These are phyloP conservation scores for Picea glauca DNA, from an alignment of 75 land plant species.

Conservation along the genomic window DNA sequence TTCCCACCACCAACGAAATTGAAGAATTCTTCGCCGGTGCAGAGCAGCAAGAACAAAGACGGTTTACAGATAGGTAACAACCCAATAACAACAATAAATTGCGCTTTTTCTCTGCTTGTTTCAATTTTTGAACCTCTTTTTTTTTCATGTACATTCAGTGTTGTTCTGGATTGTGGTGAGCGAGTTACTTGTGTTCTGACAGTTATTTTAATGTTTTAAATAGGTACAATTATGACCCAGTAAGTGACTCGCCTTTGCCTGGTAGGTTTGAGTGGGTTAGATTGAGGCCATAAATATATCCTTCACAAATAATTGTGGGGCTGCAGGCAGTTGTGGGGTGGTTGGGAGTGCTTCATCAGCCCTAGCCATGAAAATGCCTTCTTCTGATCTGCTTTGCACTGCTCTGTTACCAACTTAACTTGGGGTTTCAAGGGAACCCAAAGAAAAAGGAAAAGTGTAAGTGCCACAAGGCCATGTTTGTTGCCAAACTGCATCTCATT, in stretches of 20 bases:
- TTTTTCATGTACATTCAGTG: neutral
- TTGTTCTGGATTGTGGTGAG: neutral
- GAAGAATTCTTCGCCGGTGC: slow-evolving; percentile 61
- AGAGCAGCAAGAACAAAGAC: slow-evolving; percentile 46
- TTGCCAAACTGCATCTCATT: too few relatives aligned
- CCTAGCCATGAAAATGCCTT: too few relatives aligned
- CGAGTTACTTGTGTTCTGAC: neutral
- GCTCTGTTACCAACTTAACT: too few relatives aligned
- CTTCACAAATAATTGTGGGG: too few relatives aligned
- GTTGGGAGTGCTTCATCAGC: too few relatives aligned
- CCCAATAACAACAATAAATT: neutral
- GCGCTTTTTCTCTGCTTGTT: neutral
- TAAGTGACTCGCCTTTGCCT: slow-evolving; percentile 38
- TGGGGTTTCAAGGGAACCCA: too few relatives aligned
- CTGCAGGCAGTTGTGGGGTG: too few relatives aligned
- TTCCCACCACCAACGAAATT: slow-evolving; percentile 51
- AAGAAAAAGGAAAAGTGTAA: too few relatives aligned
- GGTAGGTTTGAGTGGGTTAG: slow-evolving; percentile 54
- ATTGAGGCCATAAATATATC: slow-evolving; percentile 10
- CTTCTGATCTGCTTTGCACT: too few relatives aligned
- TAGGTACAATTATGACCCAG: slow-evolving; percentile 54
- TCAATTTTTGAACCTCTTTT: neutral
- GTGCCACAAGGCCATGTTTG: too few relatives aligned
- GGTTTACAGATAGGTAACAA: slow-evolving; percentile 55
- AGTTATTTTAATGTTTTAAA: neutral